These are phyloP conservation scores for Erysimum cheiri DNA, from an alignment of 441 rosid genomes.

Conservation along the genomic window DNA sequence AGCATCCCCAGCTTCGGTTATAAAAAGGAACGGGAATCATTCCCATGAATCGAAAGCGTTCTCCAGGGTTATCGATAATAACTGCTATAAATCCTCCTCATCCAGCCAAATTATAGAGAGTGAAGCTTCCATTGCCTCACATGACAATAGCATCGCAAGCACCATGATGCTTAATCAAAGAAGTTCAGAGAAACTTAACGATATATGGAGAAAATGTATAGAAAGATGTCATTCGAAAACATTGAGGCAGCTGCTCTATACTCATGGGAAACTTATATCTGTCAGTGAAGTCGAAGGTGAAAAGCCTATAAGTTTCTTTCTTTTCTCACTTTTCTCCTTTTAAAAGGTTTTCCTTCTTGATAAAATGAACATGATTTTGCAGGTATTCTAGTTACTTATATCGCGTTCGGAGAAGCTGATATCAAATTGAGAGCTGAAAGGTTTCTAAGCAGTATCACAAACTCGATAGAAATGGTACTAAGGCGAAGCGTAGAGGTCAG, in stretches of 20 bases:
- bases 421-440: conserved; percentile 90
- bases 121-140: conserved; percentile 50
- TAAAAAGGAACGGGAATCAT: conserved; percentile 52
- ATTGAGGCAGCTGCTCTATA: conserved; percentile 74
- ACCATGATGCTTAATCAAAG: conserved; percentile 53
- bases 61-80: conserved; percentile 46
- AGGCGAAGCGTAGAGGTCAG: conserved; percentile 84
- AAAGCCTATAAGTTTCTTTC: conserved; percentile 28
- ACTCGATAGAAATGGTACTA: conserved; percentile 86
- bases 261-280: conserved; percentile 85
- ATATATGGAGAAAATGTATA: conserved; percentile 83
- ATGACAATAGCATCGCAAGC: conserved; percentile 51
- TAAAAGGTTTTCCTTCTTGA: not conserved
- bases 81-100: conserved; percentile 52
- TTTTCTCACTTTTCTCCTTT: not conserved
- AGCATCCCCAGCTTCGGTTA: conserved; percentile 64
- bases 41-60: conserved; percentile 50
- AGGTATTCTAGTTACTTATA: conserved; percentile 82
- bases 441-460: conserved; percentile 92
- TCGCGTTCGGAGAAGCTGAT: conserved; percentile 72
- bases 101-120: conserved; percentile 50
- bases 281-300: conserved; percentile 86
- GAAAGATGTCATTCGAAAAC: conserved; percentile 94
- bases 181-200: conserved; percentile 68
- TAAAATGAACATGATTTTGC: conserved; percentile 46